These are phyloP conservation scores for Vigna nakashimae DNA, from an alignment of 306 rosid species.

Conservation along the genomic window DNA sequence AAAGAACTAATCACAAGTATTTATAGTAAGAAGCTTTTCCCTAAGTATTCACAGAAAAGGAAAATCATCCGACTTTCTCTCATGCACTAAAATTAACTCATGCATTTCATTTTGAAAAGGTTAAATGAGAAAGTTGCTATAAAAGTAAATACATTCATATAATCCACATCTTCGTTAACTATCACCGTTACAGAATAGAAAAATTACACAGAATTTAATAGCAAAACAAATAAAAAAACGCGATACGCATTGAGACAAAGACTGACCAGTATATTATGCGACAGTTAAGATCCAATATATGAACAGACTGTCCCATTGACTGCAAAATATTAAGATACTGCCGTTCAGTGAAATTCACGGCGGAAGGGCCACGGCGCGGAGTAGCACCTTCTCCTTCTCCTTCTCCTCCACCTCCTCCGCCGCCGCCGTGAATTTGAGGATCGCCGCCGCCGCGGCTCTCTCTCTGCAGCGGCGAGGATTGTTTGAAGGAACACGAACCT, in stretches of 20 bases:
- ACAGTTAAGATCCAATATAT: slow-evolving; percentile 77
- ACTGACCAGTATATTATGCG: slow-evolving; percentile 80
- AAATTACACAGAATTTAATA: not conserved
- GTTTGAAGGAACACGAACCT: slow-evolving; percentile 72
- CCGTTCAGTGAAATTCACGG: slow-evolving; percentile 71
- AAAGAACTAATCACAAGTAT: not conserved
- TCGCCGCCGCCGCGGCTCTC: slow-evolving; percentile 70
- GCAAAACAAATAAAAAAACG: not conserved
- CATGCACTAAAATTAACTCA: not conserved
- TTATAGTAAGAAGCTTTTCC: not conserved
- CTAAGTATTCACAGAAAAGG: not conserved
- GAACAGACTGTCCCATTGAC: slow-evolving; percentile 93
- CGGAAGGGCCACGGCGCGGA: slow-evolving; percentile 56
- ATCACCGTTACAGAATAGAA: not conserved
- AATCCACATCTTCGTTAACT: not conserved
- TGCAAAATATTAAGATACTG: slow-evolving; percentile 91
- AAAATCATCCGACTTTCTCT: not conserved
- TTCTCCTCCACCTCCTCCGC: not conserved
- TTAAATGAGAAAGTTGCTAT: not conserved
- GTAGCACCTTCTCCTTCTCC: slow-evolving; percentile 33
- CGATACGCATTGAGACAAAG: not conserved
- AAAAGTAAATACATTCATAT: not conserved
- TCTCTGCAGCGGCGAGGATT: slow-evolving; percentile 88
- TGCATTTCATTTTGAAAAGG: not conserved
- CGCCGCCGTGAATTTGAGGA: slow-evolving; percentile 41